These are phyloP conservation scores for Mycena amicta DNA, from an alignment of 768 basidiomycete species.

Conservation along the genomic window DNA sequence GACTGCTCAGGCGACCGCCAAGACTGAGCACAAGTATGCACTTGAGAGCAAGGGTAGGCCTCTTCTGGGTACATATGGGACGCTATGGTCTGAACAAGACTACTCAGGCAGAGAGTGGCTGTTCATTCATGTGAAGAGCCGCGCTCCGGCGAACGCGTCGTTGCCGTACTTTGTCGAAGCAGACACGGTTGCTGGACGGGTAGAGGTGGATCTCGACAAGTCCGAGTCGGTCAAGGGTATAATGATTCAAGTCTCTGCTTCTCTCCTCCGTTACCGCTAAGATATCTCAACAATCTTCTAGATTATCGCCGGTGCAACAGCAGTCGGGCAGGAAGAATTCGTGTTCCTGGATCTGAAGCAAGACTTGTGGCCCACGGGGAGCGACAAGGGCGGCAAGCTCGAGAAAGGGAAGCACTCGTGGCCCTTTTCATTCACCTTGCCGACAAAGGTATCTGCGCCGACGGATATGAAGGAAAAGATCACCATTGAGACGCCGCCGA, in stretches of 20 bases:
- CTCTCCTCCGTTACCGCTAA: no score
- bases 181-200: slow-evolving; percentile 51
- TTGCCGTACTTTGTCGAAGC: slow-evolving; percentile 51
- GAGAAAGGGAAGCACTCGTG: slow-evolving; percentile 46
- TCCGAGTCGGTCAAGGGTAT: slow-evolving; percentile 52
- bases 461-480: slow-evolving; percentile 38
- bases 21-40: slow-evolving; percentile 40
- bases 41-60: slow-evolving; percentile 43
- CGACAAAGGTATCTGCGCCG: slow-evolving; percentile 40
- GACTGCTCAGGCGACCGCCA: not conserved
- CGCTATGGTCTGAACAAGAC: not conserved
- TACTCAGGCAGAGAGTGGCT: slow-evolving; percentile 44
- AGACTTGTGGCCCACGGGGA: slow-evolving; percentile 42
- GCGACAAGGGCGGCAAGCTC: slow-evolving; percentile 36
- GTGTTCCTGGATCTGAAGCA: slow-evolving; percentile 47
- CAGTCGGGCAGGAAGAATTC: slow-evolving; percentile 58
- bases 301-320: slow-evolving; percentile 51
- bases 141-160: slow-evolving; percentile 39
- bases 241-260: slow-evolving; percentile 46
- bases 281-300: no score
- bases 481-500: slow-evolving; percentile 49
- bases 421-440: slow-evolving; percentile 52
- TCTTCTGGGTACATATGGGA: not conserved
- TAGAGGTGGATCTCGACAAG: slow-evolving; percentile 53
- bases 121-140: slow-evolving; percentile 48